A percentile compares a stretch with the other conserved stretches of the same genome.
These are phyloP conservation scores for Tolypocladium guangdongense DNA, from an alignment of 2,329 filamentous ascomycete species.

Conservation along the genomic window DNA sequence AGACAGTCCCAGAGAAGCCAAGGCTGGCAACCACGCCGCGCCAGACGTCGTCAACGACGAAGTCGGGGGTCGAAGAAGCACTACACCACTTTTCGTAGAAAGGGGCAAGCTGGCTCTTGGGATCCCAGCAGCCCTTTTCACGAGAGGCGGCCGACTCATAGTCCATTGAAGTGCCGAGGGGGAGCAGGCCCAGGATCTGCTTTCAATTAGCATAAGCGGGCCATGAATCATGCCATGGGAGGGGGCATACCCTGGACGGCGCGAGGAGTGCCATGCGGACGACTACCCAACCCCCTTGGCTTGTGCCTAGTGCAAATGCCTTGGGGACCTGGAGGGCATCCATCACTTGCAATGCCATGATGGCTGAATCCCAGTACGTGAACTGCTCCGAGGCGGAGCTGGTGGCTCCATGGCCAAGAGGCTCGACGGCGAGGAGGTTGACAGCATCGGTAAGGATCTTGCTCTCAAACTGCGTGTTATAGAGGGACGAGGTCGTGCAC, in stretches of 20 bases:
- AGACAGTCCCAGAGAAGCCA: conserved; percentile 32
- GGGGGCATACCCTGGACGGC: conserved; percentile 29
- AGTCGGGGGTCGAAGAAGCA: conserved; percentile 29
- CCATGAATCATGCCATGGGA: not conserved
- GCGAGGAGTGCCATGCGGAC: conserved; percentile 39
- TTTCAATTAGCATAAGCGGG: not conserved
- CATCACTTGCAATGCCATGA: conserved; percentile 45
- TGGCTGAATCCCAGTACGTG: conserved; percentile 44
- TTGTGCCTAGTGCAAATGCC: conserved; percentile 39
- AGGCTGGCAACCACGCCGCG: conserved; percentile 31
- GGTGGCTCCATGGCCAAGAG: conserved; percentile 40
- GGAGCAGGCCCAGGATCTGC: conserved; percentile 35
- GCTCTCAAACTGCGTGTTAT: conserved; percentile 30
- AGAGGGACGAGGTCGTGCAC: conserved; percentile 36
- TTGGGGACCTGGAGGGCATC: conserved; percentile 34
- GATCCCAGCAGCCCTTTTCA: conserved; percentile 38
- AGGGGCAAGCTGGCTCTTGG: conserved; percentile 25
- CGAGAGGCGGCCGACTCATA: conserved; percentile 36
- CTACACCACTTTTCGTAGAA: conserved; percentile 33
- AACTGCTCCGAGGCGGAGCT: conserved; percentile 32
- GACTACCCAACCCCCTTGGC: conserved; percentile 41
- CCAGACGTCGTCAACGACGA: conserved; percentile 35
- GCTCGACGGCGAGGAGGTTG: conserved; percentile 42
- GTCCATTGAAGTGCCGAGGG: conserved; percentile 42
- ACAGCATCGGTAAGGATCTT: conserved; percentile 25